These are phyloP conservation scores for Apiotrichum brassicae DNA, from an alignment of 1,284 basidiomycete species.

Conservation along the genomic window DNA sequence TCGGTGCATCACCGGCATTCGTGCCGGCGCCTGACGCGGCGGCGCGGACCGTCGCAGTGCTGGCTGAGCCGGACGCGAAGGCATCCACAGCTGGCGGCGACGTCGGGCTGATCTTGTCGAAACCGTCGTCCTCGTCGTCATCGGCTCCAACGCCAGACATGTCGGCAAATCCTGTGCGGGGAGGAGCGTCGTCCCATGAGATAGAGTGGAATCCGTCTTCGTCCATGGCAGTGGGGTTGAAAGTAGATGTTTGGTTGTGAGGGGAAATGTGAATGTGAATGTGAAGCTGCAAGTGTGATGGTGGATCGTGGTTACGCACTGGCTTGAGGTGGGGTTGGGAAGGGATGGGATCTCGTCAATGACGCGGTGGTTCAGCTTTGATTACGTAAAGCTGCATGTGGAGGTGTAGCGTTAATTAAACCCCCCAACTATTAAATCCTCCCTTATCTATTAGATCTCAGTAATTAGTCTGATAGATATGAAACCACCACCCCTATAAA, in stretches of 20 bases:
- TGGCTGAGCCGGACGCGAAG: neutral
- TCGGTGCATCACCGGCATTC: neutral
- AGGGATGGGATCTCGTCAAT: no score
- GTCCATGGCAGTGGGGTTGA: constrained; percentile 24
- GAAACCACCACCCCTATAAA: no score
- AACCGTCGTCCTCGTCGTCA: constrained; percentile 38
- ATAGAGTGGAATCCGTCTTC: constrained; percentile 45
- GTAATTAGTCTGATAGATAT: no score
- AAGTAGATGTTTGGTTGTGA: neutral
- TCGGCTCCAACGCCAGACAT: constrained; percentile 19
- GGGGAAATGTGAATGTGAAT: neutral
- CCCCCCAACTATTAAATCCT: no score
- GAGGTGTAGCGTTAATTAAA: no score
- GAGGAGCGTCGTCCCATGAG: constrained; percentile 42
- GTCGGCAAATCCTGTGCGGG: constrained; percentile 19
- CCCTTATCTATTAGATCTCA: no score
- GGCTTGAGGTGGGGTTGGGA: no score
- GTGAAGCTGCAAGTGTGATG: no score
- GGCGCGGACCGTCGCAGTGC: constrained; percentile 5
- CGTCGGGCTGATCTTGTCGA: constrained; percentile 34
- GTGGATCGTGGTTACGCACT: no score
- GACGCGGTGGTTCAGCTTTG: no score
- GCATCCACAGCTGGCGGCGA: constrained; percentile 10
- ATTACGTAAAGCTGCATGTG: no score
- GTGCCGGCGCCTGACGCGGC: neutral